Conservation (phyloP, 768 basidiomycete genomes). For the Porphyrellus cyaneotinctus region DNA sequence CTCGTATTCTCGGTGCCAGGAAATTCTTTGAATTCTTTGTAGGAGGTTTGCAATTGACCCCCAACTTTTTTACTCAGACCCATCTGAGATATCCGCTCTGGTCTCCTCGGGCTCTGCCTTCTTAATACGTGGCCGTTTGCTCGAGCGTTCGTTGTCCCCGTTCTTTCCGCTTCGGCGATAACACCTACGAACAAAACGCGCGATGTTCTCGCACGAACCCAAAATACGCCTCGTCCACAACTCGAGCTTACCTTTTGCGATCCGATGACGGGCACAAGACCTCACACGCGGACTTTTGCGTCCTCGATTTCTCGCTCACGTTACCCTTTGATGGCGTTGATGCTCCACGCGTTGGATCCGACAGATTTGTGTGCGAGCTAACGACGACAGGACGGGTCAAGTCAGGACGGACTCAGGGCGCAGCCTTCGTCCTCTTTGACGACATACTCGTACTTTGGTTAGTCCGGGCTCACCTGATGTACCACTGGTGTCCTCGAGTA, state of each 20-base stretch:
- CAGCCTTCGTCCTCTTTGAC: conserved; percentile 9
- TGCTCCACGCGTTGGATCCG: conserved; percentile 5
- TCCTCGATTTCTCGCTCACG: conserved; percentile 13
- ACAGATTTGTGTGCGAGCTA: conserved; percentile 7
- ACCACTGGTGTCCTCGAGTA: neutral
- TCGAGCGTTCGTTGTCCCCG: conserved; percentile 7
- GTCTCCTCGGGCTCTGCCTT: conserved; percentile 1
- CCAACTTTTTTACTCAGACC: neutral
- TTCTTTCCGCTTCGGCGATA: neutral
- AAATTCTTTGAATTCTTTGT: neutral
- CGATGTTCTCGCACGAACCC: conserved; percentile 11
- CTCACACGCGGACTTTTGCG: neutral
- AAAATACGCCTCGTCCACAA: neutral
- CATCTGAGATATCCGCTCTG: conserved; percentile 8
- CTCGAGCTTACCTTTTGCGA: conserved; percentile 7
- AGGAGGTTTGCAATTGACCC: neutral
- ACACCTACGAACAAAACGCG: neutral
- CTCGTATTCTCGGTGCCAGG: neutral
- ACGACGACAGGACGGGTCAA: neutral
- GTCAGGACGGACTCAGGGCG: neutral
- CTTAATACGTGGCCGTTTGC: neutral
- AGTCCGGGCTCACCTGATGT: neutral
- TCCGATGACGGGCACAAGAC: conserved; percentile 6
- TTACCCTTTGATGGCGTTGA: conserved; percentile 7
- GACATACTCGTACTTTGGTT: conserved; percentile 1